These are phyloP conservation scores for Pseudocercospora macadamiae DNA, from an alignment of 2,329 filamentous ascomycete genomes.

Conservation along the genomic window DNA sequence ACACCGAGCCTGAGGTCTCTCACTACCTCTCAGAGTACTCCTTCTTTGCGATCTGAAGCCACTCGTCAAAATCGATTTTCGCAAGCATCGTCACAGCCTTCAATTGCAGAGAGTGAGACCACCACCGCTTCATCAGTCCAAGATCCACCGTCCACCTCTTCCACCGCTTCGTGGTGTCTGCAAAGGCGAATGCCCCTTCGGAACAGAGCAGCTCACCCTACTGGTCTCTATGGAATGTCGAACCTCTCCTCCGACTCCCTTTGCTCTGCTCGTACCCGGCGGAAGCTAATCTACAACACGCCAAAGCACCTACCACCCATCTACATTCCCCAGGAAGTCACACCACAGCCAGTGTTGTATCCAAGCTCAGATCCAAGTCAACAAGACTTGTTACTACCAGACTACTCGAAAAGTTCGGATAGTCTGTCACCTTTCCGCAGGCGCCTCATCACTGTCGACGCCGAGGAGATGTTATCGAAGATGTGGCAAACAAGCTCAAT, in stretches of 20 bases:
- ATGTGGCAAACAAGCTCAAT: slow-evolving; percentile 14
- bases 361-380: not conserved
- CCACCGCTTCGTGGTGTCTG: slow-evolving; percentile 12
- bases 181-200: slow-evolving; percentile 14
- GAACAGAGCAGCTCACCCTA: slow-evolving; percentile 13
- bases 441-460: slow-evolving; percentile 8
- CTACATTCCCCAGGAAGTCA: not conserved
- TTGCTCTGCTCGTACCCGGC: not conserved
- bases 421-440: not conserved
- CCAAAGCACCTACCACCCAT: not conserved
- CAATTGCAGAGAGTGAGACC: not conserved
- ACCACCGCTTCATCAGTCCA: not conserved
- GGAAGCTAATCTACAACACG: not conserved
- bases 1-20: not conserved
- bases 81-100: not conserved
- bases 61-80: not conserved
- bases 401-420: not conserved
- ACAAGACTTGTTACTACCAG: not conserved
- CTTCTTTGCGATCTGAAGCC: not conserved
- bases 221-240: not conserved
- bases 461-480: slow-evolving; percentile 13
- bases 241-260: not conserved
- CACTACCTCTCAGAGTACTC: not conserved
- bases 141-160: not conserved
- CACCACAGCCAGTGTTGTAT: not conserved